A percentile compares a stretch with the other conserved stretches of the same genome.
Evolutionary conservation across 139 green algal species (phyloP).

Genomic region (Haematococcus lacustris): DNA sequence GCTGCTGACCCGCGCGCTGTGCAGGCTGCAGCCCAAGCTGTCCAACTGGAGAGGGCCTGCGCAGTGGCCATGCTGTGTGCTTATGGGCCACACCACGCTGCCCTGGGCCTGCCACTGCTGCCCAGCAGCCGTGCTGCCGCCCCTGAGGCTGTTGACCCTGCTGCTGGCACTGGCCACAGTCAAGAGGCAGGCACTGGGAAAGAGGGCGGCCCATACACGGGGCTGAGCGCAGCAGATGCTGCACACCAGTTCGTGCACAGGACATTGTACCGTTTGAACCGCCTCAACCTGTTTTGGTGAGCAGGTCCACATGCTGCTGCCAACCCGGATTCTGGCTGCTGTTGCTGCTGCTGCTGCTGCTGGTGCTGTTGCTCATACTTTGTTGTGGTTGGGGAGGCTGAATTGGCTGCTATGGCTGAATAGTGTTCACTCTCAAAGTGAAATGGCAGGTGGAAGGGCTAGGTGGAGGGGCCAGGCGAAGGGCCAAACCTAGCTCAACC

Average conservation of each 20-base stretch:
- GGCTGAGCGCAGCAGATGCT: too few species aligned
- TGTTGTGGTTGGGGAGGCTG: not conserved
- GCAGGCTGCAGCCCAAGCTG: not conserved
- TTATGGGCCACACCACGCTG: not conserved
- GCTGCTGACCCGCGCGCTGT: not conserved
- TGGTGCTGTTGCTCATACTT: too few species aligned
- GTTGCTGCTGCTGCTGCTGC: too few species aligned
- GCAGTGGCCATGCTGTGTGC: slow-evolving; percentile 10
- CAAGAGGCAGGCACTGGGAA: not conserved
- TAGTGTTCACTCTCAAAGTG: not conserved
- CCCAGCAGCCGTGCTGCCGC: not conserved
- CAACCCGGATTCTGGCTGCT: too few species aligned
- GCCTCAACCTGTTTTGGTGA: slow-evolving; percentile 54
- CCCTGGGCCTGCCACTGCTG: slow-evolving; percentile 6
- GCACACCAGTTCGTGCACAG: slow-evolving; percentile 40
- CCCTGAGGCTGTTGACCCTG: too few species aligned
- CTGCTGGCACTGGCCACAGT: too few species aligned
- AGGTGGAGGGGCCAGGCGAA: too few species aligned
- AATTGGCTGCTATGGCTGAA: not conserved
- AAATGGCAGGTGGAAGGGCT: not conserved
- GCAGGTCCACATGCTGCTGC: too few species aligned
- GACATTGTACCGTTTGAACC: slow-evolving; percentile 53
- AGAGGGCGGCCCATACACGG: not conserved
- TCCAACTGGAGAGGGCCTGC: slow-evolving; percentile 6
- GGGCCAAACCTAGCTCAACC: not conserved